Base-by-base conservation (phyloP, 345 rosid genomes). In the Gynandropsis gynandra region DNA sequence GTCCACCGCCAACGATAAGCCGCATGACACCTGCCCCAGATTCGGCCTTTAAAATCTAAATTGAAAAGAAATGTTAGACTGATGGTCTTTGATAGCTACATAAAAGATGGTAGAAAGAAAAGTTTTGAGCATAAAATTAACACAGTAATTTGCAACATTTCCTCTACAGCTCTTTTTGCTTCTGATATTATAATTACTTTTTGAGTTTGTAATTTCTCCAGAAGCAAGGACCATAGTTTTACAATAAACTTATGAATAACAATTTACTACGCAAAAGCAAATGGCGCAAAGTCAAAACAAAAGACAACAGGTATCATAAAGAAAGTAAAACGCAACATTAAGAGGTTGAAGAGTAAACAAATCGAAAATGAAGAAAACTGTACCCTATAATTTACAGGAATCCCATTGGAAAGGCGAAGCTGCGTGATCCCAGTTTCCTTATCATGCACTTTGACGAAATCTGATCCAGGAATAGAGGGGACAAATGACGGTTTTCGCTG, bases 1-100 rank as follows among this genome's bases (percentile, higher is more conserved):
- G 81, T 16, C 99, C 99, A 13, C 99, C 99, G 42, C 99, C 97
- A 76, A 88, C 99, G 68, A 93, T 78, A 41, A 93, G 95, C 51
- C 95, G 89, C 99, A 93, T 93, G 43, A 93, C 95, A 58, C 99
- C 99, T 38, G 83, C 88, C 42, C 81, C 81, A 46, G 95, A 72
- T 71, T 93, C 99, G 66, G 64, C 78, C 63, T 69, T 73, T 13
- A 85, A 85, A 51, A 82, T 81, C 98, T 92, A 39, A 11, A 59
- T 18, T 16, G 21, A 39, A 47, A 37, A 66, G 32, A 64, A 46
- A 13, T 47, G 36, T 66, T 32, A 47, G 33, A 14, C 15, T 34
- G 32, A 38, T 7, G 36, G 31, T 43, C 42, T 16, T 33, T 32
- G 4, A 24, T 37, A 21, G 42, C 29, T 47, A 52, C 10, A n/a